Conservation (phyloP, 1,139 yeast species). For the Pichia sp. region DNA sequence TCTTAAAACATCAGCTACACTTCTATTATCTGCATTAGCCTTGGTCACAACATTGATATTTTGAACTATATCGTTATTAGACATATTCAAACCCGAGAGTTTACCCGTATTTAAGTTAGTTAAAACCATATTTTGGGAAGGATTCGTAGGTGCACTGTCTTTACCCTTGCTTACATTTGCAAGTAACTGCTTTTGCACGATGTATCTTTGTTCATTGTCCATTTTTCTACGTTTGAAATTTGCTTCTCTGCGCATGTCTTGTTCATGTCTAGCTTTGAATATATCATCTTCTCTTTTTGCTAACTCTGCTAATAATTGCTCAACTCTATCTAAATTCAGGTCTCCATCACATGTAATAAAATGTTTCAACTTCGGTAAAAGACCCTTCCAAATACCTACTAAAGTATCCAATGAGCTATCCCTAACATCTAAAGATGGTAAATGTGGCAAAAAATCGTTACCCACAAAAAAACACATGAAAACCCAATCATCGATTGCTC, state of each 20-base stretch:
- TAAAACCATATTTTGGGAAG: conserved; percentile 69
- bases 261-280: conserved; percentile 59
- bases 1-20: conserved; percentile 62
- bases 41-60: conserved; percentile 59
- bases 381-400: conserved; percentile 74
- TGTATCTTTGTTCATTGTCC: conserved; percentile 36
- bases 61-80: conserved; percentile 67
- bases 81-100: conserved; percentile 54
- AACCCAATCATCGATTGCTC: conserved; percentile 98
- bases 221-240: conserved; percentile 52
- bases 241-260: conserved; percentile 60
- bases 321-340: conserved; percentile 70
- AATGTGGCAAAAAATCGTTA: conserved; percentile 94
- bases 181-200: conserved; percentile 22
- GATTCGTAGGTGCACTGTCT: conserved; percentile 69
- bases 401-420: conserved; percentile 86
- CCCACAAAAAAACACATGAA: conserved; percentile 99
- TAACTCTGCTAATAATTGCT: conserved; percentile 55
- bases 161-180: conserved; percentile 46
- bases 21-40: conserved; percentile 68
- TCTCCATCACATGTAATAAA: conserved; percentile 88
- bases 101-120: conserved; percentile 61
- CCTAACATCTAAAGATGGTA: conserved; percentile 90
- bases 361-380: conserved; percentile 58
- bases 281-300: conserved; percentile 76